Percentiles rank a stretch among this genome's conserved stretches.
phyloP scores from a whole-genome alignment of 495 filamentous ascomycete species.

The Trichoderma reesei region DNA sequence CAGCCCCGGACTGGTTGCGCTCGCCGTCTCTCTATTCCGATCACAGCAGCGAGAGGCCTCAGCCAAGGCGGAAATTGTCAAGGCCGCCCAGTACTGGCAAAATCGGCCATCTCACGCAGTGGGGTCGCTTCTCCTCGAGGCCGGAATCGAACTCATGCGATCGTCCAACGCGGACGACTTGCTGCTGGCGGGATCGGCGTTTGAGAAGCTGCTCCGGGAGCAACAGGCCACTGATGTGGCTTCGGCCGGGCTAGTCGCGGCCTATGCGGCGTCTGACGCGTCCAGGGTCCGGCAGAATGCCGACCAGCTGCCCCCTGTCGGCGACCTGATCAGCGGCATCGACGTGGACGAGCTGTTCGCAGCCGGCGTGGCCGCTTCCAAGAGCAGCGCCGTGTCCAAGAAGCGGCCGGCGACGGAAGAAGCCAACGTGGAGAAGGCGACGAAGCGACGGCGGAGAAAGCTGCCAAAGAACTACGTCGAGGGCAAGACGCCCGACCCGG shows the following conservation, averaged over 20 bases:
- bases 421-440: conserved; percentile 25
- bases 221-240: conserved; percentile 55
- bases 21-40: conserved; percentile 72
- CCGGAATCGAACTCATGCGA: conserved; percentile 67
- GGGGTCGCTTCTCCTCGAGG: conserved; percentile 60
- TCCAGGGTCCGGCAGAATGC: conserved; percentile 49
- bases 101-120: conserved; percentile 29
- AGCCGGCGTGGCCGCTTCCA: conserved; percentile 61
- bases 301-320: conserved; percentile 53
- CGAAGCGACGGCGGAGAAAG: conserved; percentile 55
- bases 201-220: conserved; percentile 52
- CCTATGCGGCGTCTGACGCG: conserved; percentile 60
- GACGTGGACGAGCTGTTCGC: conserved; percentile 63
- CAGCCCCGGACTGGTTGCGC: conserved; percentile 77
- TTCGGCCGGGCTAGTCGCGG: conserved; percentile 73
- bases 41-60: conserved; percentile 66
- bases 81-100: conserved; percentile 77
- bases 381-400: conserved; percentile 30
- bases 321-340: conserved; percentile 53
- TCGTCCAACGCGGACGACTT: conserved; percentile 60
- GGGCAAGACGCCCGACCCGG: conserved; percentile 70
- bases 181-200: conserved; percentile 59
- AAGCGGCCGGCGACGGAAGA: conserved; percentile 50
- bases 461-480: conserved; percentile 71
- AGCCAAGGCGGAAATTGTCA: conserved; percentile 60